phyloP scores from a whole-genome alignment of 495 filamentous ascomycete species.

The Staphylotrichum longicolle region DNA sequence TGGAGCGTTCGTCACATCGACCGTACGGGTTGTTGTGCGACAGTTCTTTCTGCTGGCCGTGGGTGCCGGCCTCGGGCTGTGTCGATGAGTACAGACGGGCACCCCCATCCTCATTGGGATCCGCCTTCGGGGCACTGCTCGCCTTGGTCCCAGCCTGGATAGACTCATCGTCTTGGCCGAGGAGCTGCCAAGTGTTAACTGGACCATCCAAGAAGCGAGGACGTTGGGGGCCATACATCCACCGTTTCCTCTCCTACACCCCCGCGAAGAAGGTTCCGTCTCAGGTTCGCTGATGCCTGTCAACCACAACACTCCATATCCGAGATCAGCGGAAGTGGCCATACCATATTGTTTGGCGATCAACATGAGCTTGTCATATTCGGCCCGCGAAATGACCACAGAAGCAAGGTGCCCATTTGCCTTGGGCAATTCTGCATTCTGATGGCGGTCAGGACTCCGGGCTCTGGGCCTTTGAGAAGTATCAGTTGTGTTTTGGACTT shows the following conservation, averaged over 20 bases:
- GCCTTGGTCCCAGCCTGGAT: constrained; percentile 26
- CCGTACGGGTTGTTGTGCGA: constrained; percentile 1
- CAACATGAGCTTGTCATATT: constrained; percentile 36
- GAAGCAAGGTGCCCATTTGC: constrained; percentile 11
- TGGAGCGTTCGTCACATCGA: constrained; percentile 20
- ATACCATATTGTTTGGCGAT: constrained; percentile 40
- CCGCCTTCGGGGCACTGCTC: constrained; percentile 13
- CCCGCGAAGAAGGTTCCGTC: constrained; percentile 58
- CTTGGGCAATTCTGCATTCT: constrained; percentile 20
- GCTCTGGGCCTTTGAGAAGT: too few relatives aligned
- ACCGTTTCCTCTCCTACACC: constrained; percentile 62
- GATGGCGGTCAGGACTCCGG: constrained; percentile 8
- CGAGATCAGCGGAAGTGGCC: not conserved
- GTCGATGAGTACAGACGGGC: constrained; percentile 23
- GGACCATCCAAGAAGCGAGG: not conserved
- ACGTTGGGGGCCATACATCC: constrained; percentile 48
- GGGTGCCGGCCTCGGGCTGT: constrained; percentile 6
- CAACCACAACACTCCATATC: not conserved
- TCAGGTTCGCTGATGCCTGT: constrained; percentile 55
- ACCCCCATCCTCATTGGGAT: constrained; percentile 31
- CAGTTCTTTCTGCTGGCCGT: constrained; percentile 8
- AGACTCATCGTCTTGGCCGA: constrained; percentile 49
- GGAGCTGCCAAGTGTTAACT: constrained; percentile 40
- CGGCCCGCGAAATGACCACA: constrained; percentile 31
- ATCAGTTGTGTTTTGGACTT: constrained; percentile 16